Evolutionary conservation across 257 asterid genomes (phyloP).

Genomic region (Ilex aquifolium): DNA sequence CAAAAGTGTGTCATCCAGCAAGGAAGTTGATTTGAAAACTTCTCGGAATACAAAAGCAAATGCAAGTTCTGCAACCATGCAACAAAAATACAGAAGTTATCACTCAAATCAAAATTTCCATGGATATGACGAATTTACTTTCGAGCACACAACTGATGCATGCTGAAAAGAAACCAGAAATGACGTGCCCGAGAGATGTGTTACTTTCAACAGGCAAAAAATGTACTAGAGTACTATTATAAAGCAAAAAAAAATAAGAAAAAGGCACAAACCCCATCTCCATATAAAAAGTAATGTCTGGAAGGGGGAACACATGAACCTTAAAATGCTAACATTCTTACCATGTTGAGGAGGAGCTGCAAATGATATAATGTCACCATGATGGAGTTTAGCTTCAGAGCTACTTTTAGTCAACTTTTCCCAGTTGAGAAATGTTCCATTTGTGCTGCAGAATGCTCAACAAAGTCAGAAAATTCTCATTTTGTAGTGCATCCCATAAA

Average conservation of each 20-base stretch:
- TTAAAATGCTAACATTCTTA: slow-evolving; percentile 19
- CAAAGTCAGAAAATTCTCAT: slow-evolving; percentile 27
- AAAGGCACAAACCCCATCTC: background rate
- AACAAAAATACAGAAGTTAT: slow-evolving; percentile 15
- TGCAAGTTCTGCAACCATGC: slow-evolving; percentile 54
- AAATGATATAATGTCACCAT: slow-evolving; percentile 92
- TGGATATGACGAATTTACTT: background rate
- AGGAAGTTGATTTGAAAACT: slow-evolving; percentile 33
- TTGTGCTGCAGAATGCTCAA: slow-evolving; percentile 60
- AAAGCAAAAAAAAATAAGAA: slow-evolving; percentile 2
- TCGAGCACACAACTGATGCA: too few species aligned
- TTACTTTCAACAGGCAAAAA: background rate
- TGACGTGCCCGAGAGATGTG: too few species aligned
- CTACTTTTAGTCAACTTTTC: slow-evolving; percentile 65
- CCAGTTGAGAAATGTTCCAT: slow-evolving; percentile 92
- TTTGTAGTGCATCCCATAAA: slow-evolving; percentile 13
- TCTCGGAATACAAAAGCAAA: slow-evolving; percentile 94
- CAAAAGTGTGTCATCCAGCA: slow-evolving; percentile 36
- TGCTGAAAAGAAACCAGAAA: too few species aligned
- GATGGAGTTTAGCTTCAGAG: slow-evolving; percentile 59
- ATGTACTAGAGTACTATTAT: background rate
- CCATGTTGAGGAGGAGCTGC: slow-evolving; percentile 86
- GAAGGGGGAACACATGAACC: background rate
- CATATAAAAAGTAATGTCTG: background rate
- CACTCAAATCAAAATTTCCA: background rate